Conservation (phyloP, 2,329 filamentous ascomycete genomes). For the Periconia sp. region DNA sequence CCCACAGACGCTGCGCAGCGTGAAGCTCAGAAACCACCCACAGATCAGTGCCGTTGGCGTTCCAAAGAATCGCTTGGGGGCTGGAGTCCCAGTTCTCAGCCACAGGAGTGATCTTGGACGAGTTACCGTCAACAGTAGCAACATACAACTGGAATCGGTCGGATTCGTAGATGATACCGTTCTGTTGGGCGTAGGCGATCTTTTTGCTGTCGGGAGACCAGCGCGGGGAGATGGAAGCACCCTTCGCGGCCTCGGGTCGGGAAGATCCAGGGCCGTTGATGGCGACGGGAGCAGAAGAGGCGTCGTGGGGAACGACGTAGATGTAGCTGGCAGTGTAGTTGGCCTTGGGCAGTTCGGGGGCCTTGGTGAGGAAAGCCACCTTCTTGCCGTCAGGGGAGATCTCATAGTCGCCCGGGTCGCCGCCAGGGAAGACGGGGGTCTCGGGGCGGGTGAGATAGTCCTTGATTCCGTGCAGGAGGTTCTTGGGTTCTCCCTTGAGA, state of each 20-base stretch:
- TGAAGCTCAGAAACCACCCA: slow-evolving; percentile 37
- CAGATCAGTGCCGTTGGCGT: slow-evolving; percentile 30
- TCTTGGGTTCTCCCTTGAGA: slow-evolving; percentile 36
- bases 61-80: slow-evolving; percentile 31
- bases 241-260: slow-evolving; percentile 48
- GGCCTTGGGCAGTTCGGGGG: slow-evolving; percentile 69
- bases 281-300: slow-evolving; percentile 50
- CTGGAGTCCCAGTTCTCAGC: slow-evolving; percentile 40
- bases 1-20: slow-evolving; percentile 51
- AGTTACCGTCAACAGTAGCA: slow-evolving; percentile 33
- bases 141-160: slow-evolving; percentile 64
- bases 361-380: slow-evolving; percentile 71
- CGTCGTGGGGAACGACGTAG: slow-evolving; percentile 70
- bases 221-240: slow-evolving; percentile 66
- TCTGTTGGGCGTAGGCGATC: slow-evolving; percentile 75
- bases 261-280: slow-evolving; percentile 36
- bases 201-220: slow-evolving; percentile 75
- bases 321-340: slow-evolving; percentile 81
- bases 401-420: slow-evolving; percentile 76
- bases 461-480: slow-evolving; percentile 65
- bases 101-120: slow-evolving; percentile 26
- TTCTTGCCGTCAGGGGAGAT: slow-evolving; percentile 66
- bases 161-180: slow-evolving; percentile 69
- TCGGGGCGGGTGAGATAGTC: slow-evolving; percentile 56
- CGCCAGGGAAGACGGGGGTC: slow-evolving; percentile 75